Conservation (phyloP, 2,329 filamentous ascomycete species). For the Xylaria sp. region DNA sequence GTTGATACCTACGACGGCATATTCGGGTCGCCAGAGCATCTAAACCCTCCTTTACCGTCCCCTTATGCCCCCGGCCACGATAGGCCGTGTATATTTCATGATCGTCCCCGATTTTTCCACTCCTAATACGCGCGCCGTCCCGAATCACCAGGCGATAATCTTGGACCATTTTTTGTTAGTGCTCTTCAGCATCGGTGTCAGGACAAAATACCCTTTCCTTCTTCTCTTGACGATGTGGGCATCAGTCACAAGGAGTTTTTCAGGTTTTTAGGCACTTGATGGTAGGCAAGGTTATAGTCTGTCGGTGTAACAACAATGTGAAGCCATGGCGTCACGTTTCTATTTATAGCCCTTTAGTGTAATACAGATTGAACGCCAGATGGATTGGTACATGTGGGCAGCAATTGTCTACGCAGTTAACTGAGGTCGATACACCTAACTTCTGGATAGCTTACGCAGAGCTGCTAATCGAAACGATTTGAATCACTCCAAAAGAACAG, state of each 20-base stretch:
- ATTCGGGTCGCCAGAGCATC: slow-evolving; percentile 13
- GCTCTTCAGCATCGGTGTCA: slow-evolving; percentile 40
- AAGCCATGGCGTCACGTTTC: slow-evolving; percentile 31
- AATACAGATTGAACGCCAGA: slow-evolving; percentile 26
- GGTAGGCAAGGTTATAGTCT: slow-evolving; percentile 20
- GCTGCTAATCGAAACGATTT: background rate
- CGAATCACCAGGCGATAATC: slow-evolving; percentile 20
- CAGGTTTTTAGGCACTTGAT: slow-evolving; percentile 11
- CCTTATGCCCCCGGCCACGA: slow-evolving; percentile 1
- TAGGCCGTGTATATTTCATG: slow-evolving; percentile 11
- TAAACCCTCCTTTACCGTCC: background rate
- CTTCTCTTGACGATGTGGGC: slow-evolving; percentile 29
- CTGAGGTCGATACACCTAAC: slow-evolving; percentile 8
- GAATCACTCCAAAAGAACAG: background rate
- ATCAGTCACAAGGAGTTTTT: slow-evolving; percentile 41
- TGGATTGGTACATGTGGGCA: slow-evolving; percentile 12
- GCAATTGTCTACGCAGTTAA: background rate
- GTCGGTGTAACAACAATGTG: slow-evolving; percentile 12
- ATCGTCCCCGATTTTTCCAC: slow-evolving; percentile 1
- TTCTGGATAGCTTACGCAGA: background rate
- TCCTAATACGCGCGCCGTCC: slow-evolving; percentile 17
- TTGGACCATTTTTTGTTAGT: slow-evolving; percentile 27
- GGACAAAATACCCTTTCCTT: slow-evolving; percentile 44
- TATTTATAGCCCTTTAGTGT: slow-evolving; percentile 22
- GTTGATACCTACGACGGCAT: background rate